Conservation (phyloP, 768 basidiomycete species). For the Serpula lacrymans region DNA sequence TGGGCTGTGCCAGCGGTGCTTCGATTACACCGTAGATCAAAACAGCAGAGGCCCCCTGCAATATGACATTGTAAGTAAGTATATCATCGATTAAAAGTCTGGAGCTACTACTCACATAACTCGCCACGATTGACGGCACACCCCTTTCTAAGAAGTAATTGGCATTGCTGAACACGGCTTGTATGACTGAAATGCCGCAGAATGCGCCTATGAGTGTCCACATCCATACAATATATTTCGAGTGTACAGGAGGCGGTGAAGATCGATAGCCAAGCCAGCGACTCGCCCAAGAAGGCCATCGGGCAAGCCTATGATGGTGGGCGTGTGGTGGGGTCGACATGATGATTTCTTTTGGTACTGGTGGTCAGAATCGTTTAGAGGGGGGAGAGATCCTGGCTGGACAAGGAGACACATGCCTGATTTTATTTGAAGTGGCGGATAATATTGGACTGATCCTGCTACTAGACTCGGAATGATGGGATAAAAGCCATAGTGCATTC, state of each 20-base stretch:
- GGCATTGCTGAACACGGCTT: constrained; percentile 46
- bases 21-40: constrained; percentile 54
- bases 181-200: constrained; percentile 45
- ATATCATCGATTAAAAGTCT: neutral
- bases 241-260: constrained; percentile 25
- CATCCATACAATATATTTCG: constrained; percentile 39
- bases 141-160: constrained; percentile 43
- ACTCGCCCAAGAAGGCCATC: constrained; percentile 34
- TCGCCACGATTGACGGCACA: constrained; percentile 46
- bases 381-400: no score
- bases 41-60: constrained; percentile 53
- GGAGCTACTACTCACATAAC: constrained; percentile 35
- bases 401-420: no score
- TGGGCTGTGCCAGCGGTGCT: constrained; percentile 50
- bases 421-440: no score
- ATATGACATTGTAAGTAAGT: no score
- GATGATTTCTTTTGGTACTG: no score
- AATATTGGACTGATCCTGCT: no score
- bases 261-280: constrained; percentile 46
- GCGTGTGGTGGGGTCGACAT: no score
- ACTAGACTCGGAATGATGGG: no score
- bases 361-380: no score
- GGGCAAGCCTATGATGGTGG: constrained; percentile 26
- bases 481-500: no score
- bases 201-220: constrained; percentile 57